Percentiles rank a stretch among this genome's conserved stretches.
Evolutionary conservation across 164 flowering plant genomes (phyloP).

Genomic region (Liquidambar formosana): DNA sequence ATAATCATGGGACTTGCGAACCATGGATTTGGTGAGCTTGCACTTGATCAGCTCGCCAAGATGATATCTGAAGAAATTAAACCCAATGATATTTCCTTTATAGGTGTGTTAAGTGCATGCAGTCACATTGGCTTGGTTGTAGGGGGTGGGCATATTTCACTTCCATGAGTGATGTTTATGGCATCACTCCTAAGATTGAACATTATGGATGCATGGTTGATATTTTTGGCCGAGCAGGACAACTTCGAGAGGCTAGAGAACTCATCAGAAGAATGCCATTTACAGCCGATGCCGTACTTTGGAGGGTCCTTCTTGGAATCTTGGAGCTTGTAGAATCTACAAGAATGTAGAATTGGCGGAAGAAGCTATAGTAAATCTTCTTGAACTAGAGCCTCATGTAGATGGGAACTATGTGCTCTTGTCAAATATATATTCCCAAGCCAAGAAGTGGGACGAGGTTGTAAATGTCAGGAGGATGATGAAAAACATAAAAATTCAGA

Average conservation of each 20-base stretch:
- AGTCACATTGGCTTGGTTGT: slow-evolving; percentile 34
- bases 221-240: slow-evolving; percentile 34
- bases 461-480: slow-evolving; percentile 29
- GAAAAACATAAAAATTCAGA: slow-evolving; percentile 28
- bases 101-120: slow-evolving; percentile 35
- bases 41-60: slow-evolving; percentile 29
- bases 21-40: slow-evolving; percentile 33
- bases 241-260: slow-evolving; percentile 30
- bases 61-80: slow-evolving; percentile 26
- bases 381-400: slow-evolving; percentile 32
- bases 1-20: slow-evolving; percentile 38
- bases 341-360: slow-evolving; percentile 31
- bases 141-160: slow-evolving; percentile 26
- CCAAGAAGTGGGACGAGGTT: slow-evolving; percentile 35
- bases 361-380: slow-evolving; percentile 30
- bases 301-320: slow-evolving; percentile 41
- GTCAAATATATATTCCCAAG: slow-evolving; percentile 37
- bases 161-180: slow-evolving; percentile 28
- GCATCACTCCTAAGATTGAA: slow-evolving; percentile 30
- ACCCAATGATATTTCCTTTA: slow-evolving; percentile 36
- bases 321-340: slow-evolving; percentile 34
- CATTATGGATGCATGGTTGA: slow-evolving; percentile 47
- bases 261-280: slow-evolving; percentile 33
- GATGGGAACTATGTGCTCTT: slow-evolving; percentile 38
- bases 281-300: slow-evolving; percentile 34